Evolutionary conservation across 768 basidiomycete genomes (phyloP), one percentile per base, ranked within the genome.

Genomic region (Suillus spraguei): DNA sequence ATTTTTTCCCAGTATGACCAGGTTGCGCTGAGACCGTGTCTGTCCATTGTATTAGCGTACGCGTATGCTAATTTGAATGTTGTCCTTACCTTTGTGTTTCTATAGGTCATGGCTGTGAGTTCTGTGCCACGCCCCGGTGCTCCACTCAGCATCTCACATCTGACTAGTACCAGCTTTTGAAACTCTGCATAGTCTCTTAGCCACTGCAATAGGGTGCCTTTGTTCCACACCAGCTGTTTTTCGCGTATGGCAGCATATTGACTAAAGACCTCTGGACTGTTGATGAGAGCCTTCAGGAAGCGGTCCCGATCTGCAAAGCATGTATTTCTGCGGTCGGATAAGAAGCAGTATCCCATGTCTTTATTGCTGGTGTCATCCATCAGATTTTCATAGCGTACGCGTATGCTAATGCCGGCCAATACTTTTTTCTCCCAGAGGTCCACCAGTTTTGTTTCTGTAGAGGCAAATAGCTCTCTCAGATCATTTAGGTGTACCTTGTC

Each of bases 341-440:
- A 22, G 42, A 64, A 64, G 28, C 35, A 60, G 42, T 60, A 60
- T 16, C 59, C 63, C 16, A 64, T 32, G 22, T 11, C 50, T n/a
- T 36, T 7, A 20, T 64, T 61, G 17, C 33, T 39, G 16, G n/a
- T 59, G 32, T 64, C 63, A 22, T 64, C 63, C 24, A 20, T 33
- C 1, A 61, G 6, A 8, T 50, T 14, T 8, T 36, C 39, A 28
- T 59, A 65, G 35, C 16, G 6, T 32, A 39, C 28, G 33, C 59
- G 35, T 0, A 76, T 17, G 1, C 41, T 16, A 0, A 70, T 41
- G 0, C 66, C 67, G 0, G 67, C 13, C 6, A 74, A 8, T 0
- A 78, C 58, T 3, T 67, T 60, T 1, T 68, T 44, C 17, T 75
- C 66, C 68, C 71, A 42, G 17, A 42, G 41, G 7, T 42, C 41